Evolutionary conservation across 495 filamentous ascomycete species (phyloP), one percentile per base, ranked within the genome.

Genomic region (Cairneyella variabilis): DNA sequence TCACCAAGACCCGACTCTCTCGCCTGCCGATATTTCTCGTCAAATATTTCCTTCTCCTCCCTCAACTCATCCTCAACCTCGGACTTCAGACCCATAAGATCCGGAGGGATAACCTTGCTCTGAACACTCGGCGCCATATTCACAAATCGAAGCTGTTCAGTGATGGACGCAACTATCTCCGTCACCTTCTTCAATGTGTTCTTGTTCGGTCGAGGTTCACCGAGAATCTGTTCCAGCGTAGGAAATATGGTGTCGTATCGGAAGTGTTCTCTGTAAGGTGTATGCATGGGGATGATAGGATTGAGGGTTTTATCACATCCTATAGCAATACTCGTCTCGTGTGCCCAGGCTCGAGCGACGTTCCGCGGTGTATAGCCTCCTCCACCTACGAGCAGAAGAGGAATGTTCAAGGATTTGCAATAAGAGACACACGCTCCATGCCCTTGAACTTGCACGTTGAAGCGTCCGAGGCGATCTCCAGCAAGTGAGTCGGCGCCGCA

Each of bases 321-420:
- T 62, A 95, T 83, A 51, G 90, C 89, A 60, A 98, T 85, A 53
- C 86, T 84, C 17, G 93, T 98, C 72, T 98, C 93, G 70, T 95
- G 90, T 32, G 91, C 88, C 93, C 93, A 98, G 41, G 90, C 86
- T 44, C 95, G 85, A 11, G 92, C 93, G 21, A 98, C 93, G 62
- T 98, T 98, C 41, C 92, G 83, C 8, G 93, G 89, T n/a, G 93
- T 98, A 71, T 98, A 98, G 11, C 93, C 93, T 48, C 93, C 93
- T 34, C 93, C 93, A 22, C 93, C 93, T 53, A 97, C 84, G 60
- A 98, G 80, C 44, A 98, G 80, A 41, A 97, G 72, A 21, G 91
- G 93, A 0, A 93, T 69, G 16, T 77, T 72, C 55, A 89, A 78
- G 20, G 71, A 81, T 66, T 96, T 96, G 64, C 88, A 86, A 65